A percentile compares a stretch with the other conserved stretches of the same genome.
Conservation (phyloP, 2,329 filamentous ascomycete species). For the Talaromyces sp. region DNA sequence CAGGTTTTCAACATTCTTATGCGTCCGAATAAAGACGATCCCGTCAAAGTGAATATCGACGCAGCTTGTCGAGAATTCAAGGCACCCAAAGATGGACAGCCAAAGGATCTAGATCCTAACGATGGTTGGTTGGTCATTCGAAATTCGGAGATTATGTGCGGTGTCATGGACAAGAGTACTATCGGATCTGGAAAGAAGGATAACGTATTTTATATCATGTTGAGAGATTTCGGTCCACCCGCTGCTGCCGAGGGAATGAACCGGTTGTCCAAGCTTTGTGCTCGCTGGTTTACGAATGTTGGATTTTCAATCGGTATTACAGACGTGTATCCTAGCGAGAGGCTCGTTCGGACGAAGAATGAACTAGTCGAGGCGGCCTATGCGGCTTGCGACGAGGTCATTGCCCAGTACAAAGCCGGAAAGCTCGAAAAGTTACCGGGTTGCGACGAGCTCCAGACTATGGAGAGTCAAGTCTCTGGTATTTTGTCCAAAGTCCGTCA, state of each 20-base stretch:
- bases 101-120: constrained; percentile 70
- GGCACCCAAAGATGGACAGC: constrained; percentile 38
- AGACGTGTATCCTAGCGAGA: constrained; percentile 81
- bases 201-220: constrained; percentile 93
- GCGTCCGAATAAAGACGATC: constrained; percentile 80
- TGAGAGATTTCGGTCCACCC: constrained; percentile 90
- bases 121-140: constrained; percentile 90
- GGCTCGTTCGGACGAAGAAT: constrained; percentile 70
- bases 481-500: constrained; percentile 90
- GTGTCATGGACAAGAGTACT: constrained; percentile 95
- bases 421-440: constrained; percentile 83
- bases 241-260: constrained; percentile 92
- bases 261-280: constrained; percentile 83
- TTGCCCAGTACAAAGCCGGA: constrained; percentile 74
- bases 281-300: constrained; percentile 80
- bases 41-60: constrained; percentile 85
- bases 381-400: constrained; percentile 75
- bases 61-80: constrained; percentile 80
- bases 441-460: constrained; percentile 85
- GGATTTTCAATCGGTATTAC: constrained; percentile 96
- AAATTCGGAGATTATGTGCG: constrained; percentile 97
- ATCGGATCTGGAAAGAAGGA: constrained; percentile 98
- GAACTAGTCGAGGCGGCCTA: constrained; percentile 76
- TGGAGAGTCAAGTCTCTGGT: constrained; percentile 87
- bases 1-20: constrained; percentile 91